Percentiles rank a stretch among this genome's conserved stretches.
Evolutionary conservation across 257 asterid species (phyloP).

Genomic region (Leonotis leonurus): DNA sequence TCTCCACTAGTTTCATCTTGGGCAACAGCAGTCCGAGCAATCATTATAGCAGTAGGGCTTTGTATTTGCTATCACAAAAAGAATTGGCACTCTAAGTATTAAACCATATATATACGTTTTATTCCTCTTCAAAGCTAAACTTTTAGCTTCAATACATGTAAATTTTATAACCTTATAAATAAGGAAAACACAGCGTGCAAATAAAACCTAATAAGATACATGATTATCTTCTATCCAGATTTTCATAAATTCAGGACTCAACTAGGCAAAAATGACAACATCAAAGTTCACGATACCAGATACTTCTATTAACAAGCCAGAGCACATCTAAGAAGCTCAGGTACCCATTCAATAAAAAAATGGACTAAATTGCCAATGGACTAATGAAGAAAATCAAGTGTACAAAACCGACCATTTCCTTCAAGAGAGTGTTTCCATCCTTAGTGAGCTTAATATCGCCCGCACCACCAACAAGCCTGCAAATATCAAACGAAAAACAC

Average conservation of each 20-base stretch:
- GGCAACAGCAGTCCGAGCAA: constrained; percentile 98
- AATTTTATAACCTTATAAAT: background rate
- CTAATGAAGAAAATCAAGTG: background rate
- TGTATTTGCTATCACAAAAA: constrained; percentile 78
- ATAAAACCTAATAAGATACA: background rate
- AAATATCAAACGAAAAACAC: background rate
- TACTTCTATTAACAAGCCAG: background rate
- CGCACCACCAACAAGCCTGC: constrained; percentile 99
- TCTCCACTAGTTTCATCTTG: constrained; percentile 98
- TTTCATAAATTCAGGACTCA: background rate
- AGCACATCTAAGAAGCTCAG: background rate
- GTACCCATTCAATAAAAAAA: background rate
- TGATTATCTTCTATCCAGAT: background rate
- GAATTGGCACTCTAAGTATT: background rate
- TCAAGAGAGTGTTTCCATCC: constrained; percentile 90
- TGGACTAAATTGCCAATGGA: background rate
- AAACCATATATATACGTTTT: constrained; percentile 3
- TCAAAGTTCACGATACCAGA: background rate
- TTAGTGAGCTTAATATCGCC: constrained; percentile 98
- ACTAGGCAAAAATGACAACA: background rate
- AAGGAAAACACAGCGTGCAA: background rate
- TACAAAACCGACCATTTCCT: constrained; percentile 72
- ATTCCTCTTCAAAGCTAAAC: background rate
- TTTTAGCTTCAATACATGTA: background rate
- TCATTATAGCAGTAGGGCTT: constrained; percentile 99